These are phyloP conservation scores for Aspergillaceae sp. DNA, from an alignment of 2,329 filamentous ascomycete species.

Conservation along the genomic window DNA sequence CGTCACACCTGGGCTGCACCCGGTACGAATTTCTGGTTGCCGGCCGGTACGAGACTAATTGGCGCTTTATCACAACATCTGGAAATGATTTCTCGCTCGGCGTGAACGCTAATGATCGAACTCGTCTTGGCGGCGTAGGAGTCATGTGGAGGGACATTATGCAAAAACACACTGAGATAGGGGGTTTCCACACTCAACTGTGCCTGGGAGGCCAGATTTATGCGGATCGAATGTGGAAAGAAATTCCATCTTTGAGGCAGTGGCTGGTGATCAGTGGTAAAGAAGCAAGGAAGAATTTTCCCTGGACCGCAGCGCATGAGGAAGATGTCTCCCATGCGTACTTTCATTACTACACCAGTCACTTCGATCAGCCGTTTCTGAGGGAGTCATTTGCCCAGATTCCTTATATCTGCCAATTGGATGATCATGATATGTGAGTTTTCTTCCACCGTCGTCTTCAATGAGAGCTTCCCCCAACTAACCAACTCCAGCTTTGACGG, in stretches of 20 bases:
- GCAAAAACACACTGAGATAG: slow-evolving; percentile 93
- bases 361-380: slow-evolving; percentile 93
- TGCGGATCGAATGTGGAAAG: slow-evolving; percentile 90
- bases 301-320: slow-evolving; percentile 90
- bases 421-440: slow-evolving; percentile 95
- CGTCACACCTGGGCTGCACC: slow-evolving; percentile 93
- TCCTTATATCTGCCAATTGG: slow-evolving; percentile 82
- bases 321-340: slow-evolving; percentile 94
- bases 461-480: slow-evolving; percentile 1
- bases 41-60: slow-evolving; percentile 78
- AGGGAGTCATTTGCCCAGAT: slow-evolving; percentile 96
- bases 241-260: slow-evolving; percentile 85
- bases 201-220: slow-evolving; percentile 93
- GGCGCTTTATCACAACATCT: slow-evolving; percentile 93
- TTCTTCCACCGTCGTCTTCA: not conserved
- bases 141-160: slow-evolving; percentile 99
- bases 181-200: slow-evolving; percentile 89
- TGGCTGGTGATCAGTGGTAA: slow-evolving; percentile 92
- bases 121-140: slow-evolving; percentile 76
- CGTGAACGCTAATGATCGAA: slow-evolving; percentile 76
- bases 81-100: slow-evolving; percentile 91
- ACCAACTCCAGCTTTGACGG: slow-evolving; percentile 68
- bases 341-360: slow-evolving; percentile 97
- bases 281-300: slow-evolving; percentile 79
- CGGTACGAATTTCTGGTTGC: slow-evolving; percentile 95